Conservation (phyloP, 1,284 basidiomycete species). For the Psilocybe mexicana region DNA sequence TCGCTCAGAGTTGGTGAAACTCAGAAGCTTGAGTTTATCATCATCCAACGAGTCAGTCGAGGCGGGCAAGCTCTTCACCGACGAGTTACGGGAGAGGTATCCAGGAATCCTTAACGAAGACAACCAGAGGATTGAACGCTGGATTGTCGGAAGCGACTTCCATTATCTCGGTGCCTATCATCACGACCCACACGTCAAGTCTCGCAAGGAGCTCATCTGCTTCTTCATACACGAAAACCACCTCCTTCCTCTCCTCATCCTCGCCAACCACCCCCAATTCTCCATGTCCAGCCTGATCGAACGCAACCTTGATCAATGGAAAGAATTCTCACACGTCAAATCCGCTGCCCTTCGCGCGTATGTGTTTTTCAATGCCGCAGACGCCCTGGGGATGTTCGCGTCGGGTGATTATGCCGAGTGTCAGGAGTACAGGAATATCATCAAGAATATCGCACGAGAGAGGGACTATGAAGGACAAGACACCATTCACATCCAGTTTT, state of each 20-base stretch:
- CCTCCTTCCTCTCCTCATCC: neutral
- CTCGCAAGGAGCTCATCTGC: neutral
- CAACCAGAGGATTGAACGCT: neutral
- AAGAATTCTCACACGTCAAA: neutral
- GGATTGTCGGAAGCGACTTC: neutral
- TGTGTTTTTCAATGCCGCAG: neutral
- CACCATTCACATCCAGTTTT: neutral
- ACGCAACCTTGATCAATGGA: neutral
- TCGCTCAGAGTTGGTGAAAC: neutral
- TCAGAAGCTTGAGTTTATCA: neutral
- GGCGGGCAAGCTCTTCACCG: neutral
- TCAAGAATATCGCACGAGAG: neutral
- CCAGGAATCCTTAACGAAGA: neutral
- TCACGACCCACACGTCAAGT: neutral
- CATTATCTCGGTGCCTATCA: neutral
- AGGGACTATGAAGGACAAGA: neutral
- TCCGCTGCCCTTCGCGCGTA: neutral
- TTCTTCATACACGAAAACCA: neutral
- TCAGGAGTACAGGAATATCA: neutral
- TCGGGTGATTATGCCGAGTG: neutral
- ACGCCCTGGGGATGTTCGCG: neutral
- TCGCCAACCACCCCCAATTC: neutral
- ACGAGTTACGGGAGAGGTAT: neutral
- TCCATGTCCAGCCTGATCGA: neutral
- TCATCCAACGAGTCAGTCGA: too few species aligned